phyloP scores from a whole-genome alignment of 2,329 filamentous ascomycete species.

The Ilyonectria mors-panacis region DNA sequence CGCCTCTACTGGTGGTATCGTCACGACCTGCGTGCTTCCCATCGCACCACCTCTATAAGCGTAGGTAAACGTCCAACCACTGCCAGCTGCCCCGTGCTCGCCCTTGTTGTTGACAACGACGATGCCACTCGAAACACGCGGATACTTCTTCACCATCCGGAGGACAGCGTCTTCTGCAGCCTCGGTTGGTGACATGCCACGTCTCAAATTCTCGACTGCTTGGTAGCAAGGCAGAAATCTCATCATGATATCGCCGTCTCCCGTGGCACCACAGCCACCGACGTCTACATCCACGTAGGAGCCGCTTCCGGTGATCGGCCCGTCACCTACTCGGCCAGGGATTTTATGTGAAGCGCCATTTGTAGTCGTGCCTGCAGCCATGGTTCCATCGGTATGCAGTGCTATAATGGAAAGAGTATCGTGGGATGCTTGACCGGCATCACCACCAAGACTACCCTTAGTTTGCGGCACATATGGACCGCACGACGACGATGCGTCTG shows the following conservation, averaged over 20 bases:
- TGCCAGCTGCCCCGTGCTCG: slow-evolving; percentile 65
- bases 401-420: slow-evolving; percentile 70
- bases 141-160: slow-evolving; percentile 65
- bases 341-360: slow-evolving; percentile 70
- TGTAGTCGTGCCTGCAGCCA: slow-evolving; percentile 70
- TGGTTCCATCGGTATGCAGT: slow-evolving; percentile 59
- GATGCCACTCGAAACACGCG: slow-evolving; percentile 62
- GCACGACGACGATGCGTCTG: slow-evolving; percentile 59
- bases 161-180: slow-evolving; percentile 67
- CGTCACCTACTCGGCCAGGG: slow-evolving; percentile 69
- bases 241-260: slow-evolving; percentile 72
- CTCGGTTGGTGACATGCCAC: slow-evolving; percentile 62
- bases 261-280: slow-evolving; percentile 70
- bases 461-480: slow-evolving; percentile 62
- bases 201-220: slow-evolving; percentile 67
- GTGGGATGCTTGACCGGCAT: slow-evolving; percentile 54
- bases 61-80: slow-evolving; percentile 70
- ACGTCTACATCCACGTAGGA: slow-evolving; percentile 69
- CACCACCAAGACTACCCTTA: background rate
- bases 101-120: slow-evolving; percentile 66
- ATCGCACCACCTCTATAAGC: slow-evolving; percentile 64
- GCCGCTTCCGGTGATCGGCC: slow-evolving; percentile 68
- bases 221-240: slow-evolving; percentile 71
- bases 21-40: slow-evolving; percentile 61
- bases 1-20: slow-evolving; percentile 49